Evolutionary conservation across 148 eudicot genomes (phyloP).

Genomic region (Pharnaceum exiguum): DNA sequence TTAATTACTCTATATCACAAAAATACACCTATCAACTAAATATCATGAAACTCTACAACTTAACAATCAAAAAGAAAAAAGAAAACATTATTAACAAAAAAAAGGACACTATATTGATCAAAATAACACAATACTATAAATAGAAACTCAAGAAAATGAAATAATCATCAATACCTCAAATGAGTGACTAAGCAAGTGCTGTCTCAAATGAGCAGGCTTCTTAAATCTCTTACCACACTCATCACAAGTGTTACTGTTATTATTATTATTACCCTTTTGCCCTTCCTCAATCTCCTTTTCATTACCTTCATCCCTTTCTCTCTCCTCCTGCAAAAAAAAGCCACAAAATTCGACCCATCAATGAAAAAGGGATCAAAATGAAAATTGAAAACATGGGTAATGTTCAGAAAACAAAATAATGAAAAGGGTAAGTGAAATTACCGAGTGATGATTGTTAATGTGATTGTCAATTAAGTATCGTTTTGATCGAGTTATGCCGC

Average conservation of each 20-base stretch:
- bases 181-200: slow-evolving; percentile 85
- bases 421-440: background rate
- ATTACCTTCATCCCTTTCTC: slow-evolving; percentile 15
- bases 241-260: too few relatives aligned
- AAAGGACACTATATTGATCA: background rate
- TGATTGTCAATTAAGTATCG: slow-evolving; percentile 44
- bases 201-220: slow-evolving; percentile 89
- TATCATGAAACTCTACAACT: too few relatives aligned
- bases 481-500: slow-evolving; percentile 62
- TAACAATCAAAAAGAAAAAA: too few relatives aligned
- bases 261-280: slow-evolving; percentile 31
- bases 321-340: slow-evolving; percentile 38
- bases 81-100: too few relatives aligned
- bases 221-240: slow-evolving; percentile 64
- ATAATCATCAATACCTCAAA: slow-evolving; percentile 62
- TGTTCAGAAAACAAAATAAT: background rate
- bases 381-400: background rate
- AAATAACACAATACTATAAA: background rate
- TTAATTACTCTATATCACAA: too few relatives aligned
- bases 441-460: slow-evolving; percentile 42
- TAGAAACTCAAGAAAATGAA: background rate
- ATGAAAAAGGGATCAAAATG: background rate
- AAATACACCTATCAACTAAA: too few relatives aligned
- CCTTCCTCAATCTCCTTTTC: slow-evolving; percentile 25
- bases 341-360: background rate